A percentile compares a stretch with the other conserved stretches of the same genome.
These are phyloP conservation scores for Kodamaea kaohsiungensis DNA, from an alignment of 805 yeast genomes.

Conservation along the genomic window DNA sequence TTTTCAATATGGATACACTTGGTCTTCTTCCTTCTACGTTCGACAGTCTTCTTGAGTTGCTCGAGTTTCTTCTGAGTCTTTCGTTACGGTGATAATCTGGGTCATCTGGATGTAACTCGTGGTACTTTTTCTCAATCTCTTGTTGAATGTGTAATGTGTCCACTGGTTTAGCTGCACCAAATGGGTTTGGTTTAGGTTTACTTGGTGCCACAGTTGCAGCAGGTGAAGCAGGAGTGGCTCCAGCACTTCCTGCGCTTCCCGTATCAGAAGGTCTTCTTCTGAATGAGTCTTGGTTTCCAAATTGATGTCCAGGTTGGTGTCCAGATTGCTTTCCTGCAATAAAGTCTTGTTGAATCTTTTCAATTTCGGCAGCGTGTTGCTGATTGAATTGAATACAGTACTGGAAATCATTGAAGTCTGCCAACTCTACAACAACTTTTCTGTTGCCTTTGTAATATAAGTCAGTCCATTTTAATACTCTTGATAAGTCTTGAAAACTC, in stretches of 20 bases:
- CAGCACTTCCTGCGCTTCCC: neutral
- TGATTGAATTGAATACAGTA: slow-evolving; percentile 40
- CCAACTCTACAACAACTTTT: slow-evolving; percentile 39
- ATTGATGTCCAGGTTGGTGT: neutral
- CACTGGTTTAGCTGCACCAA: slow-evolving; percentile 85
- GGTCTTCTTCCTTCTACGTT: slow-evolving; percentile 16
- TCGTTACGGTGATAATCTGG: slow-evolving; percentile 5
- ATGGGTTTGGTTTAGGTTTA: slow-evolving; percentile 61
- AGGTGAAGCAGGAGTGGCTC: neutral
- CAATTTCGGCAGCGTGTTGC: slow-evolving; percentile 32
- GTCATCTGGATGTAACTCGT: slow-evolving; percentile 76
- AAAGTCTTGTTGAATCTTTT: slow-evolving; percentile 32
- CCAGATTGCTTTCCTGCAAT: slow-evolving; percentile 6
- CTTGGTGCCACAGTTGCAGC: slow-evolving; percentile 16
- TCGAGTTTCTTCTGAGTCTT: slow-evolving; percentile 11
- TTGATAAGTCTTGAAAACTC: slow-evolving; percentile 52
- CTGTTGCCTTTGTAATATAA: slow-evolving; percentile 47
- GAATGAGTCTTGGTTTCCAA: slow-evolving; percentile 3
- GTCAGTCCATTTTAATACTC: slow-evolving; percentile 65
- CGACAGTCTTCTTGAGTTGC: slow-evolving; percentile 10
- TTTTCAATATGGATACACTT: slow-evolving; percentile 21
- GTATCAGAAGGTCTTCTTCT: neutral
- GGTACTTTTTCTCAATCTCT: slow-evolving; percentile 78
- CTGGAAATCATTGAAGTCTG: slow-evolving; percentile 43
- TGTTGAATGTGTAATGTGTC: slow-evolving; percentile 66